Evolutionary conservation across 257 asterid genomes (phyloP).

Genomic region (Solanum chiquidenum): DNA sequence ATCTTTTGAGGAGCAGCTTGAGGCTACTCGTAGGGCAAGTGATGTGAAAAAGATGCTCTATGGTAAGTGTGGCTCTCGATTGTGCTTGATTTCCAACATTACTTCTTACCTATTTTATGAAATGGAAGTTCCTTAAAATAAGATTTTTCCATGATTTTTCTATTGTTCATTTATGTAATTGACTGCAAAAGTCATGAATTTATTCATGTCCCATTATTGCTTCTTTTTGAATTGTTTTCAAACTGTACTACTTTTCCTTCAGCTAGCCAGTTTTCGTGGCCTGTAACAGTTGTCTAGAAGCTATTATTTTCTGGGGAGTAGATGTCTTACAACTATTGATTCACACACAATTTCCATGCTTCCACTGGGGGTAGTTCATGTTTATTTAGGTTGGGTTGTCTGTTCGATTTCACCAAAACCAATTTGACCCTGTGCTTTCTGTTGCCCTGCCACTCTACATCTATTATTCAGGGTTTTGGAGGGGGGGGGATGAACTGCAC

Average conservation of each 20-base stretch:
- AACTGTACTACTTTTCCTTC: neutral
- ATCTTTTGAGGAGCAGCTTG: slow-evolving; percentile 90
- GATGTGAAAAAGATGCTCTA: slow-evolving; percentile 79
- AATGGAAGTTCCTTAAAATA: neutral
- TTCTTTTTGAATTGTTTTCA: neutral
- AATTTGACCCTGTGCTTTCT: neutral
- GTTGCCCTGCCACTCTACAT: neutral
- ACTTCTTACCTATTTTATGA: neutral
- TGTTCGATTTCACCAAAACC: neutral
- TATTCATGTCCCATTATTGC: neutral
- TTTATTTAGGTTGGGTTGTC: neutral
- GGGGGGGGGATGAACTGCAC: neutral
- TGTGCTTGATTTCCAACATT: neutral
- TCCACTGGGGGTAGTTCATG: neutral
- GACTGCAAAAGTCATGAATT: neutral
- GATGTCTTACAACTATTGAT: neutral
- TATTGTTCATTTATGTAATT: neutral
- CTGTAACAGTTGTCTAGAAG: neutral
- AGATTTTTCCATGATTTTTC: neutral
- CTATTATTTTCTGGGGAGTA: neutral
- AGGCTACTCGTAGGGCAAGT: slow-evolving; percentile 94
- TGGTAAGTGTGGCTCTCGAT: slow-evolving; percentile 45
- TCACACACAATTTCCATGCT: neutral
- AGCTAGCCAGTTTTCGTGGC: neutral
- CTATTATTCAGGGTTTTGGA: neutral